These are phyloP conservation scores for Sideroxylon spinosum DNA, from an alignment of 179 eudicot genomes.

Conservation along the genomic window DNA sequence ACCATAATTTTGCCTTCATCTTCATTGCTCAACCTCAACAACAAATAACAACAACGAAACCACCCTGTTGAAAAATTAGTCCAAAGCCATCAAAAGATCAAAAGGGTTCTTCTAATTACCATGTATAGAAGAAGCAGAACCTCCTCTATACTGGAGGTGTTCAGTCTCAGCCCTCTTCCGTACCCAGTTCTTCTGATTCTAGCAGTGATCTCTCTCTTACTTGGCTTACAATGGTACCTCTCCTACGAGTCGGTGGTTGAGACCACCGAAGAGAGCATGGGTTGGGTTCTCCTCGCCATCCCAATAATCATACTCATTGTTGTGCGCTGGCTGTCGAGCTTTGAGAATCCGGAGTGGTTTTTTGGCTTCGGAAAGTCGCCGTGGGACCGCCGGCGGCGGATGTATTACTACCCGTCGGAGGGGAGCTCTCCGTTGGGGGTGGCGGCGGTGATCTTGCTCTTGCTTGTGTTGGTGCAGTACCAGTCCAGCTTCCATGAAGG, in stretches of 20 bases:
- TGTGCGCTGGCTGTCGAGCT: slow-evolving; percentile 48
- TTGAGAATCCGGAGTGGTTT: slow-evolving; percentile 29
- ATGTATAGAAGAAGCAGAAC: slow-evolving; percentile 20
- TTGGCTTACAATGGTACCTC: slow-evolving; percentile 51
- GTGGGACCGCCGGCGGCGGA: slow-evolving; percentile 30
- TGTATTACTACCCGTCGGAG: slow-evolving; percentile 21
- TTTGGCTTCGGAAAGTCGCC: slow-evolving; percentile 22
- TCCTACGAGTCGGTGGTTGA: slow-evolving; percentile 53
- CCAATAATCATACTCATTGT: slow-evolving; percentile 50
- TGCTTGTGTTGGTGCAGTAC: slow-evolving; percentile 41
- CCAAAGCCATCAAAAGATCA: neutral
- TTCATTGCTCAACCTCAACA: too few species aligned
- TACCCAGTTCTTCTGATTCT: slow-evolving; percentile 63
- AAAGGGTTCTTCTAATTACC: neutral
- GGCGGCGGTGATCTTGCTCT: slow-evolving; percentile 38
- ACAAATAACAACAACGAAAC: too few species aligned
- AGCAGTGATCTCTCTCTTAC: slow-evolving; percentile 41
- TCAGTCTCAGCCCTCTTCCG: slow-evolving; percentile 53
- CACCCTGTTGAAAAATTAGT: too few species aligned
- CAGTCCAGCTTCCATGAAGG: slow-evolving; percentile 40
- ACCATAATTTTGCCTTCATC: neutral
- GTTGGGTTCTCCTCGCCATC: slow-evolving; percentile 54
- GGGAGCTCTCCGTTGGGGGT: slow-evolving; percentile 61
- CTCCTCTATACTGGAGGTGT: slow-evolving; percentile 28
- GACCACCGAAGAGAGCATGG: slow-evolving; percentile 40